These are phyloP conservation scores for Puccinellia tenuiflora DNA, from an alignment of 176 grass and related monocot species.

Conservation along the genomic window DNA sequence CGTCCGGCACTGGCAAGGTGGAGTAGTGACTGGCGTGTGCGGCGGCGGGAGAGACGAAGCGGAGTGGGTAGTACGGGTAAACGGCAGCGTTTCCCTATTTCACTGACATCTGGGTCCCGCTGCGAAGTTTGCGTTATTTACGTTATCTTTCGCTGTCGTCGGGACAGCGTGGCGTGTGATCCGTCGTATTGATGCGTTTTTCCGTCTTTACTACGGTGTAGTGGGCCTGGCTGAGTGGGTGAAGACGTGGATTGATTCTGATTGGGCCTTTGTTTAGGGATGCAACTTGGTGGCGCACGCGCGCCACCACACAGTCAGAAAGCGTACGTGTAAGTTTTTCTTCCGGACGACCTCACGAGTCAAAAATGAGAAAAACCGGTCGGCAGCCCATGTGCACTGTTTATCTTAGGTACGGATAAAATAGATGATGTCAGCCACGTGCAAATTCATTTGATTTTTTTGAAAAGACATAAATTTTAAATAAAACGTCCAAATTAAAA, in stretches of 20 bases:
- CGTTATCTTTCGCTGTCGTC: not conserved
- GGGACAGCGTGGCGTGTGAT: not conserved
- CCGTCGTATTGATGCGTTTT: not conserved
- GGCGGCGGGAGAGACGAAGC: not conserved
- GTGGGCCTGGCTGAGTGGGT: not conserved
- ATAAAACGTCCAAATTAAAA: too few relatives aligned
- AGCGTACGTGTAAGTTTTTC: too few relatives aligned
- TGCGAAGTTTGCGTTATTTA: not conserved
- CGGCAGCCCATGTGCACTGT: too few relatives aligned
- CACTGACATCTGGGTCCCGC: not conserved
- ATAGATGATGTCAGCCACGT: too few relatives aligned
- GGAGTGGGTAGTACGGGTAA: not conserved
- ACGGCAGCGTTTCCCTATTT: not conserved
- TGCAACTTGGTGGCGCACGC: too few relatives aligned
- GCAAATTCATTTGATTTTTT: too few relatives aligned
- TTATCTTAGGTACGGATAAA: too few relatives aligned
- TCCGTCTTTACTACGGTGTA: not conserved
- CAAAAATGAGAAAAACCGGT: too few relatives aligned
- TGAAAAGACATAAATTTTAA: too few relatives aligned
- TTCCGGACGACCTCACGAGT: too few relatives aligned
- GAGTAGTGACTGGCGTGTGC: not conserved
- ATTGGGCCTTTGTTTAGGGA: not conserved
- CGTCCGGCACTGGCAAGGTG: not conserved
- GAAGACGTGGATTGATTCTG: constrained; percentile 14
- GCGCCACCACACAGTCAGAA: too few relatives aligned